phyloP scores from a whole-genome alignment of 106 monocot genomes.

The Dendrobium chrysotoxum region DNA sequence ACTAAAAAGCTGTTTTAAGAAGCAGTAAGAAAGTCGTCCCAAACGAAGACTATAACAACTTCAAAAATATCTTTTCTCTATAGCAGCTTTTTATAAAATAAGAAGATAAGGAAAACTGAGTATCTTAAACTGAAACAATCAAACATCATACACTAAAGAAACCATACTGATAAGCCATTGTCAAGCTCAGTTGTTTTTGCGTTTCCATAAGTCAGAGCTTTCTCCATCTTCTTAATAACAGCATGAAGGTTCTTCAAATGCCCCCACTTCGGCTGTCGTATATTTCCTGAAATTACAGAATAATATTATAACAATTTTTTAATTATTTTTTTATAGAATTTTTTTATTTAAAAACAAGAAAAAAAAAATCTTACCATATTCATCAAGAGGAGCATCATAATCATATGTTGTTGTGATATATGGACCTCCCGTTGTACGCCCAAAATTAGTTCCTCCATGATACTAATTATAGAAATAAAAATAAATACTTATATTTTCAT shows the following conservation, averaged over 20 bases:
- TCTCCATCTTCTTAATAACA: slow-evolving; percentile 37
- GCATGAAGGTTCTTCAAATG: slow-evolving; percentile 56
- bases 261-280: slow-evolving; percentile 66
- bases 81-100: no score
- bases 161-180: slow-evolving; percentile 10
- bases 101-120: no score
- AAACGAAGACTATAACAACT: no score
- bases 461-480: slow-evolving; percentile 22
- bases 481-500: not conserved
- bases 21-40: no score
- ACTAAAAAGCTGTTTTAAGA: no score
- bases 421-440: slow-evolving; percentile 54
- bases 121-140: no score
- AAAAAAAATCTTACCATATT: slow-evolving; percentile 40
- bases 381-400: slow-evolving; percentile 73
- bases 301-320: not conserved
- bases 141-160: slow-evolving; percentile 6
- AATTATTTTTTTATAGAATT: not conserved
- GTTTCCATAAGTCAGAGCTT: slow-evolving; percentile 33
- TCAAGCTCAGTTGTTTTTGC: slow-evolving; percentile 12
- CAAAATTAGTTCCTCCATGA: slow-evolving; percentile 82
- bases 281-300: slow-evolving; percentile 25
- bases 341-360: not conserved
- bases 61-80: no score
- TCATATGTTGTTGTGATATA: slow-evolving; percentile 70